Conservation (phyloP, 108 stramenopile species). For the Craspedostauros australis region DNA sequence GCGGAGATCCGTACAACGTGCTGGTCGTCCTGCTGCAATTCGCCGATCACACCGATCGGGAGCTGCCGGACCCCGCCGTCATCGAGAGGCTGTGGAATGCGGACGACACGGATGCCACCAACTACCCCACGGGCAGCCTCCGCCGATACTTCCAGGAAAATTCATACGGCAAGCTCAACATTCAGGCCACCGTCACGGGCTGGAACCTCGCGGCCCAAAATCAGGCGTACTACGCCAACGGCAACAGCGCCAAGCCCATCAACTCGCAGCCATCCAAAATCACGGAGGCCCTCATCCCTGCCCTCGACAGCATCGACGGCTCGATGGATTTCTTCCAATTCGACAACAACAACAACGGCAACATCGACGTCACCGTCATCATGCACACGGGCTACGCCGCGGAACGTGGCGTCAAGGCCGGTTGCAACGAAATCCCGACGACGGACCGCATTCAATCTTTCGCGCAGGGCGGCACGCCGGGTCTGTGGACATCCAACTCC, state of each 20-base stretch:
- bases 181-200: conserved; percentile 13
- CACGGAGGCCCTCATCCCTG: conserved; percentile 6
- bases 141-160: conserved; percentile 15
- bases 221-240: conserved; percentile 42
- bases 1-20: no score
- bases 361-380: conserved; percentile 8
- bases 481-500: conserved; percentile 20
- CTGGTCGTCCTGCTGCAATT: conserved; percentile 52
- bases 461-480: not conserved
- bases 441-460: conserved; percentile 6
- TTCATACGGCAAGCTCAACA: conserved; percentile 11
- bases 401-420: conserved; percentile 22
- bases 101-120: not conserved
- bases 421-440: not conserved
- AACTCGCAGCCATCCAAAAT: conserved; percentile 1
- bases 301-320: not conserved
- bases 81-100: conserved; percentile 33
- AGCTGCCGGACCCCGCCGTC: conserved; percentile 27
- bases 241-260: conserved; percentile 14
- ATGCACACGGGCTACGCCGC: conserved; percentile 70
- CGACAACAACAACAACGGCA: conserved; percentile 8
- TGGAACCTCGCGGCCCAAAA: conserved; percentile 30
- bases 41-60: conserved; percentile 39
- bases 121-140: conserved; percentile 15
- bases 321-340: conserved; percentile 4